Percentiles rank a stretch among this genome's conserved stretches.
Conservation (phyloP, 2,329 filamentous ascomycete species). For the Penicillium occitanis region DNA sequence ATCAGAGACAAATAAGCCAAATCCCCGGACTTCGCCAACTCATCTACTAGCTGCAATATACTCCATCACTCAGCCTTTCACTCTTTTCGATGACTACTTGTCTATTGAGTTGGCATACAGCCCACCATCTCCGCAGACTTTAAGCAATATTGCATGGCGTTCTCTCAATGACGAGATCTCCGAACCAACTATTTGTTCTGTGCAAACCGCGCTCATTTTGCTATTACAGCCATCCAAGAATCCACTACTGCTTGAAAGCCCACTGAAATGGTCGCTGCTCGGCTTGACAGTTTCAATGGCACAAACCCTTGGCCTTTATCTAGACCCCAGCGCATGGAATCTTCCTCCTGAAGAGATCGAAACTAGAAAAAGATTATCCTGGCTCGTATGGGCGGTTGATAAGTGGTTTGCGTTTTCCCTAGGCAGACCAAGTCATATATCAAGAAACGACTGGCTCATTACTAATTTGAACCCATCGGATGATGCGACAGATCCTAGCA, state of each 20-base stretch:
- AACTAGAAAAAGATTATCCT: background rate
- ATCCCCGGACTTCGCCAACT: slow-evolving; percentile 9
- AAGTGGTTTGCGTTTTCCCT: slow-evolving; percentile 16
- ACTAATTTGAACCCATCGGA: background rate
- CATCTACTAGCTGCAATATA: slow-evolving; percentile 17
- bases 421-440: slow-evolving; percentile 15
- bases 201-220: slow-evolving; percentile 10
- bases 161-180: slow-evolving; percentile 16
- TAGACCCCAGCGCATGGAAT: slow-evolving; percentile 11
- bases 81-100: slow-evolving; percentile 12
- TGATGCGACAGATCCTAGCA: background rate
- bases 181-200: slow-evolving; percentile 11
- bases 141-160: slow-evolving; percentile 15
- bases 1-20: slow-evolving; percentile 6
- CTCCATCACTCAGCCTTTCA: slow-evolving; percentile 14
- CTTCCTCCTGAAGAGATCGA: slow-evolving; percentile 14
- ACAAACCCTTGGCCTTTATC: slow-evolving; percentile 14
- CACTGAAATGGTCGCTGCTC: slow-evolving; percentile 9
- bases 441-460: slow-evolving; percentile 13
- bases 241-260: slow-evolving; percentile 16
- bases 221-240: slow-evolving; percentile 14
- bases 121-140: slow-evolving; percentile 4
- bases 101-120: slow-evolving; percentile 15
- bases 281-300: slow-evolving; percentile 17
- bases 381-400: slow-evolving; percentile 13